phyloP scores from a whole-genome alignment of 2,329 filamentous ascomycete genomes.

The Xylaria sp. region DNA sequence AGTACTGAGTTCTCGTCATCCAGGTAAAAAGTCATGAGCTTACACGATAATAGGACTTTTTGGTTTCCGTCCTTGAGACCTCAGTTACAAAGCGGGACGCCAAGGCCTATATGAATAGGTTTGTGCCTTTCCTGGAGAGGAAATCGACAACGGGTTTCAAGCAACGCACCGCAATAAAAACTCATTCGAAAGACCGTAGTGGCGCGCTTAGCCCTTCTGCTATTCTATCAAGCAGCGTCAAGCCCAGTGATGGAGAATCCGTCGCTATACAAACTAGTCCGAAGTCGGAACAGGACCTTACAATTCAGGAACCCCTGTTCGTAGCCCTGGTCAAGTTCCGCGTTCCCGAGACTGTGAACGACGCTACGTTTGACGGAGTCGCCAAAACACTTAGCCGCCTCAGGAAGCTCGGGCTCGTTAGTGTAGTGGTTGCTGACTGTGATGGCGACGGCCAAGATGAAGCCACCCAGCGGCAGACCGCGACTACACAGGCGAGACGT shows the following conservation, averaged over 20 bases:
- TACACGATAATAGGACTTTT: constrained; percentile 72
- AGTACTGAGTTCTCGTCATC: constrained; percentile 50
- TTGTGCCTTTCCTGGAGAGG: constrained; percentile 60
- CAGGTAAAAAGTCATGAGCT: constrained; percentile 13
- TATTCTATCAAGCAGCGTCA: constrained; percentile 19
- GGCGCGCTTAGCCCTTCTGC: constrained; percentile 10
- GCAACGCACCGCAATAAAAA: constrained; percentile 45
- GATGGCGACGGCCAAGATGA: constrained; percentile 52
- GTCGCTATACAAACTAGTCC: constrained; percentile 25
- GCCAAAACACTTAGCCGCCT: constrained; percentile 87
- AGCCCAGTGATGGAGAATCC: constrained; percentile 18
- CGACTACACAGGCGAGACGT: constrained; percentile 74
- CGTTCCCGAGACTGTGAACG: constrained; percentile 75
- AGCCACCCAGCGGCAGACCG: constrained; percentile 56
- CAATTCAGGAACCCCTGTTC: constrained; percentile 62
- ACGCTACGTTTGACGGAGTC: constrained; percentile 77
- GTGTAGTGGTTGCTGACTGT: constrained; percentile 85
- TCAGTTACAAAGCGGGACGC: constrained; percentile 94
- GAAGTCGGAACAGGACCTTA: constrained; percentile 58
- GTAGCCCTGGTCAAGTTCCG: constrained; percentile 88
- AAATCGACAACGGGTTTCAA: constrained; percentile 50
- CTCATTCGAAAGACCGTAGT: constrained; percentile 41
- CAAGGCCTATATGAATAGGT: constrained; percentile 89
- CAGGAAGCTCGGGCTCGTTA: constrained; percentile 80
- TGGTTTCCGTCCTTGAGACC: constrained; percentile 86